Evolutionary conservation across 2,329 filamentous ascomycete species (phyloP).

Genomic region (Dichotomopilus funicola): DNA sequence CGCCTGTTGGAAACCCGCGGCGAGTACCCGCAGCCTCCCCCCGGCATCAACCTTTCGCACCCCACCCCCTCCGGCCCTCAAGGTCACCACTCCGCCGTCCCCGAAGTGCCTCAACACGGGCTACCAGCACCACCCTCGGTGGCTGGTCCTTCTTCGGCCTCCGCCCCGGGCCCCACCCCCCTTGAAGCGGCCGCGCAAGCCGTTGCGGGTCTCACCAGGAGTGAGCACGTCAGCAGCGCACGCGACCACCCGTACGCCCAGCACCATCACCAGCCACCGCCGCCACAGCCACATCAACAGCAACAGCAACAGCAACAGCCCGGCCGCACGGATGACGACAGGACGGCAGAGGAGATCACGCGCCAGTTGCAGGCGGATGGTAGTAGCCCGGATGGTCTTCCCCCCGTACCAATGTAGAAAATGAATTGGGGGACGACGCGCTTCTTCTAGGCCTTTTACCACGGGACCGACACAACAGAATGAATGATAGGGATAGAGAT

Average conservation of each 20-base stretch:
- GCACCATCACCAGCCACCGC: too few relatives aligned
- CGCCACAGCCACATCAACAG: background rate
- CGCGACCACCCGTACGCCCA: too few relatives aligned
- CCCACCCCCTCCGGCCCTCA: slow-evolving; percentile 30
- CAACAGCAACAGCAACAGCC: background rate
- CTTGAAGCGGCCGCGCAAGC: slow-evolving; percentile 48
- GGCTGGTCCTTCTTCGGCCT: too few relatives aligned
- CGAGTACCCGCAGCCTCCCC: slow-evolving; percentile 77
- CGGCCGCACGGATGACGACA: slow-evolving; percentile 33
- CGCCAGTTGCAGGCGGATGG: slow-evolving; percentile 44
- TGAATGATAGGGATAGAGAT: too few relatives aligned
- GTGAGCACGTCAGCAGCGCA: slow-evolving; percentile 15
- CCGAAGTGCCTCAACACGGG: slow-evolving; percentile 11
- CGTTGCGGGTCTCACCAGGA: slow-evolving; percentile 28
- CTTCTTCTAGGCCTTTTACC: too few relatives aligned
- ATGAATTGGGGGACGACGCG: background rate
- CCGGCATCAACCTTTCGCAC: slow-evolving; percentile 65
- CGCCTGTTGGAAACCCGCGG: slow-evolving; percentile 76
- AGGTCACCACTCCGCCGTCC: background rate
- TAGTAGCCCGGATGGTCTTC: slow-evolving; percentile 13
- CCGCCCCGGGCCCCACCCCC: slow-evolving; percentile 28
- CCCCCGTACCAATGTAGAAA: slow-evolving; percentile 29
- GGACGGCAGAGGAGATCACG: slow-evolving; percentile 48
- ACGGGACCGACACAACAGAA: too few relatives aligned
- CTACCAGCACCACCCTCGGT: background rate